Evolutionary conservation across 1,284 basidiomycete species (phyloP).

Genomic region (Ustilago shanxiensis): DNA sequence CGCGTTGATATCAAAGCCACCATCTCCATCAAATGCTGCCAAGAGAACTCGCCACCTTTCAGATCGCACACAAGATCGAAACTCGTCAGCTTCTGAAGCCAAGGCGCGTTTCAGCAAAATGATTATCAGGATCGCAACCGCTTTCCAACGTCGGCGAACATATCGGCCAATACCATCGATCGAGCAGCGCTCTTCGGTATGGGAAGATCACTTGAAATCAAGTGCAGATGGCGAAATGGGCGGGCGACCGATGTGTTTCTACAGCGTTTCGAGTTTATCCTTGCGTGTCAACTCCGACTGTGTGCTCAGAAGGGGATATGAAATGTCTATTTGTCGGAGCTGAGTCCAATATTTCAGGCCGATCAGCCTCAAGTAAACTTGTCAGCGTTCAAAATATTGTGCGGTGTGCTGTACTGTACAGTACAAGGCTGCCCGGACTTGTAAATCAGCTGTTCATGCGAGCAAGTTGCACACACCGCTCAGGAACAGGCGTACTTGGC

Average conservation of each 20-base stretch:
- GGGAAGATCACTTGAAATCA: background rate
- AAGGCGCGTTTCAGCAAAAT: too few species aligned
- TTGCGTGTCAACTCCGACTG: constrained; percentile 1
- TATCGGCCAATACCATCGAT: background rate
- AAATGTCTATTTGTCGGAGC: constrained; percentile 9
- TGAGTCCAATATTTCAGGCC: background rate
- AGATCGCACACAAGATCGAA: too few species aligned
- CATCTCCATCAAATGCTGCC: too few species aligned
- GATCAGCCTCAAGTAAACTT: background rate
- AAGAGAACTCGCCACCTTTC: too few species aligned
- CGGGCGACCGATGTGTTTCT: background rate
- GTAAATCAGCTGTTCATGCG: constrained; percentile 11
- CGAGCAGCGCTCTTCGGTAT: background rate
- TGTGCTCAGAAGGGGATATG: background rate
- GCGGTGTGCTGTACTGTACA: constrained; percentile 1
- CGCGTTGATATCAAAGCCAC: background rate
- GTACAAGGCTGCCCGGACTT: background rate
- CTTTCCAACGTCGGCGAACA: too few species aligned
- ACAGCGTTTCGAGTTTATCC: constrained; percentile 9
- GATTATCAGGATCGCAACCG: too few species aligned
- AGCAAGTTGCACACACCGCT: constrained; percentile 21
- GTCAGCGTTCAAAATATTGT: background rate
- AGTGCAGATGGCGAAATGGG: background rate
- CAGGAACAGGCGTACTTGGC: constrained; percentile 16
- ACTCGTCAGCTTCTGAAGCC: too few species aligned